phyloP scores from a whole-genome alignment of 495 filamentous ascomycete genomes.

The Darksidea phi region DNA sequence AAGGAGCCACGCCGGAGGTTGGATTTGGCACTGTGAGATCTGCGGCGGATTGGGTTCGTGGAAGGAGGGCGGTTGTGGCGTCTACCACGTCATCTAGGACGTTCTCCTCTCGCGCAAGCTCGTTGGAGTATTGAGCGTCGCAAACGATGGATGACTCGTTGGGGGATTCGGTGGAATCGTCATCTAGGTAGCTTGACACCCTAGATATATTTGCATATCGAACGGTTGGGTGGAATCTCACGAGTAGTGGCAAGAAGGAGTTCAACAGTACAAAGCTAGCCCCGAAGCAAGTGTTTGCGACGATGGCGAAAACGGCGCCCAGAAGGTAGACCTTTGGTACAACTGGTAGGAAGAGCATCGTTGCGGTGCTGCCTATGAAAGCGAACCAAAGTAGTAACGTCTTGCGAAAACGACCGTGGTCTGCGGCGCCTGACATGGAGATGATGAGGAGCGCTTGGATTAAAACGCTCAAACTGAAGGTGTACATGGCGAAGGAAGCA shows the following conservation, averaged over 20 bases:
- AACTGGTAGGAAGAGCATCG: constrained; percentile 86
- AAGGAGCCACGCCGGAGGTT: constrained; percentile 28
- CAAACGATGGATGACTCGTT: constrained; percentile 10
- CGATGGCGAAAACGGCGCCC: constrained; percentile 76
- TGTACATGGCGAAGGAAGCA: constrained; percentile 97
- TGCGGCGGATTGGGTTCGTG: constrained; percentile 8
- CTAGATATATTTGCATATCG: constrained; percentile 23
- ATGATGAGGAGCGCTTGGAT: constrained; percentile 87
- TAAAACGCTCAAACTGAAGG: constrained; percentile 87
- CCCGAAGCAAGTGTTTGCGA: constrained; percentile 77
- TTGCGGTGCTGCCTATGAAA: constrained; percentile 72
- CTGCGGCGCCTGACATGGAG: constrained; percentile 92
- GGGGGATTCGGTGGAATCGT: constrained; percentile 17
- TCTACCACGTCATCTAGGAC: constrained; percentile 31
- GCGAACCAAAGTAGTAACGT: constrained; percentile 79
- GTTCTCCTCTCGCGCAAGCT: constrained; percentile 26
- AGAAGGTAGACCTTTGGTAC: constrained; percentile 71
- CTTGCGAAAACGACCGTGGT: constrained; percentile 93
- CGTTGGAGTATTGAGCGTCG: constrained; percentile 24
- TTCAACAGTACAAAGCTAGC: constrained; percentile 49
- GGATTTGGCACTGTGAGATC: constrained; percentile 32
- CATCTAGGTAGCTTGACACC: constrained; percentile 20
- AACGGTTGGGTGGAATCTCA: constrained; percentile 45
- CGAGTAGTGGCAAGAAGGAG: constrained; percentile 49
- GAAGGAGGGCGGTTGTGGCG: constrained; percentile 40